Percentiles rank a stretch among this genome's conserved stretches.
Conservation (phyloP, 2,329 filamentous ascomycete species). For the Orbilia brochopaga region DNA sequence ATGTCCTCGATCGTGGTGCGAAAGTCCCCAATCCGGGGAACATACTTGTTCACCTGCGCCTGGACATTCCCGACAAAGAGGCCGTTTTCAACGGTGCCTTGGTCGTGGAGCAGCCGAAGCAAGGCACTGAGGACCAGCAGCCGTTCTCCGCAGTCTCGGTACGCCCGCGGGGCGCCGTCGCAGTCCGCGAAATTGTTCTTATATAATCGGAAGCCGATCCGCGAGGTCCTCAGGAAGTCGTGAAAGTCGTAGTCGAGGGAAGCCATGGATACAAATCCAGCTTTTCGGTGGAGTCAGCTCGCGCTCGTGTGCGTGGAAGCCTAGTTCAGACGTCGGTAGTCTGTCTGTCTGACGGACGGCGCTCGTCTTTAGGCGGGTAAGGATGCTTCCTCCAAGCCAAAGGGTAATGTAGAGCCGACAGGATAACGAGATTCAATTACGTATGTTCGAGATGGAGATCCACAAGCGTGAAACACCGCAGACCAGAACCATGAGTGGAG, state of each 20-base stretch:
- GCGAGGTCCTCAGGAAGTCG: conserved; percentile 46
- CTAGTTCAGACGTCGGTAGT: conserved; percentile 27
- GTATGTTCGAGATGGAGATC: conserved; percentile 37
- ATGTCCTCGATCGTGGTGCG: conserved; percentile 46
- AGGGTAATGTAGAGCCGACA: background rate
- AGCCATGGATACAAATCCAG: conserved; percentile 43
- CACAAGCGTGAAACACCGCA: conserved; percentile 47
- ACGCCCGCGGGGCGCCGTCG: conserved; percentile 34
- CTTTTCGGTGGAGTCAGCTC: conserved; percentile 39
- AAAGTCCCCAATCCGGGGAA: conserved; percentile 46
- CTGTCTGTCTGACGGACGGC: background rate
- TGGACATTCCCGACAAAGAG: conserved; percentile 39
- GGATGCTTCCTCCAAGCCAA: background rate
- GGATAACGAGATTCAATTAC: conserved; percentile 41
- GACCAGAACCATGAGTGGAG: conserved; percentile 38
- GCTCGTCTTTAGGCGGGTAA: conserved; percentile 1
- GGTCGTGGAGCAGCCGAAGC: conserved; percentile 41
- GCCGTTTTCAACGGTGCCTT: conserved; percentile 43
- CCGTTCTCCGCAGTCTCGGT: conserved; percentile 45
- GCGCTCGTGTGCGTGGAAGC: conserved; percentile 27
- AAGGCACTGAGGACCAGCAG: conserved; percentile 48
- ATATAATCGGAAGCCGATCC: conserved; percentile 45
- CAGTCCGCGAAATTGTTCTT: conserved; percentile 44
- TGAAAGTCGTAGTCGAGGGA: conserved; percentile 49
- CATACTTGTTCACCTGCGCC: conserved; percentile 46